Conservation (phyloP, 805 yeast genomes). For the Candida tallmaniae region DNA sequence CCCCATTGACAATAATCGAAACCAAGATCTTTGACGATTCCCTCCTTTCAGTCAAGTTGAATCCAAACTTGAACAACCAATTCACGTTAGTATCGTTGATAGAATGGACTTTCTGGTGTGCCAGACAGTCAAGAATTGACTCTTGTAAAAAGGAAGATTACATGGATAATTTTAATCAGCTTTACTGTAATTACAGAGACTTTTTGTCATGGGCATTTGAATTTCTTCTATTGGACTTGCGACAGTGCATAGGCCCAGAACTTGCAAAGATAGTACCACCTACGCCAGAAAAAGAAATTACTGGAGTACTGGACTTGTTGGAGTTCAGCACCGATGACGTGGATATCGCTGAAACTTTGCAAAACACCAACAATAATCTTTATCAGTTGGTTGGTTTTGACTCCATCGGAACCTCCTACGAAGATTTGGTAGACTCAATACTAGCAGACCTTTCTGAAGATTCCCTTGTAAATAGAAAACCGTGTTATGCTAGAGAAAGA, state of each 20-base stretch:
- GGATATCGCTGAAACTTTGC: too few species aligned
- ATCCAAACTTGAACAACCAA: constrained; percentile 14
- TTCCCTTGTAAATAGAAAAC: constrained; percentile 10
- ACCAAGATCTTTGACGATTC: constrained; percentile 28
- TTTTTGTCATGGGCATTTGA: constrained; percentile 3
- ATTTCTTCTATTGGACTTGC: constrained; percentile 2
- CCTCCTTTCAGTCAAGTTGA: constrained; percentile 19
- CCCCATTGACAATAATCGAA: neutral
- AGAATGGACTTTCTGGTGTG: constrained; percentile 36
- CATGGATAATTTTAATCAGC: neutral
- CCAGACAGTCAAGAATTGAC: constrained; percentile 8
- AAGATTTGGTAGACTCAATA: neutral
- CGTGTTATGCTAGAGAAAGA: constrained; percentile 24
- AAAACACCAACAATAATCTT: too few species aligned
- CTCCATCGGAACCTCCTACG: neutral
- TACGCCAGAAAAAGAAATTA: too few species aligned
- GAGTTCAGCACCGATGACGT: too few species aligned
- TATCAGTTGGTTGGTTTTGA: neutral
- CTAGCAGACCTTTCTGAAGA: neutral
- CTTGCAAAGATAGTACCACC: too few species aligned
- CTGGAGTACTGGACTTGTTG: too few species aligned
- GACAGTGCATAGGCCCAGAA: neutral
- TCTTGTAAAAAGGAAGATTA: neutral
- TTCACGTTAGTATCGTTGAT: constrained; percentile 29
- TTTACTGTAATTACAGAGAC: constrained; percentile 1